Conservation (phyloP, 768 basidiomycete genomes). For the Naganishia friedmannii region DNA sequence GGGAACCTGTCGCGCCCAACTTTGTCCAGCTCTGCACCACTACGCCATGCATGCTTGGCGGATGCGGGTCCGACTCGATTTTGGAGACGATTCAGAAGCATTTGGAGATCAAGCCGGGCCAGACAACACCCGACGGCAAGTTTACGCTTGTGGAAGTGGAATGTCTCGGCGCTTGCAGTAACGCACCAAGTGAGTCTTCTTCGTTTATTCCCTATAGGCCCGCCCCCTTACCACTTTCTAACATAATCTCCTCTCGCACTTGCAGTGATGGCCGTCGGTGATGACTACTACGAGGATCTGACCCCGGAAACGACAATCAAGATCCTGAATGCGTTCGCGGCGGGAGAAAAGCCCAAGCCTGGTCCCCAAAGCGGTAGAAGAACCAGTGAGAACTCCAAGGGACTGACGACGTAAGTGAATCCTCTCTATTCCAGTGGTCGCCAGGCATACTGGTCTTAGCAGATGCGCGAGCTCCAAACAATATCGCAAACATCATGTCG, state of each 20-base stretch:
- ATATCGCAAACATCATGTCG: neutral
- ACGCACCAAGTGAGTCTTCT: conserved; percentile 57
- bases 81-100: conserved; percentile 70
- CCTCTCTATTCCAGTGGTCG: neutral
- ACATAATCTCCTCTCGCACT: neutral
- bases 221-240: too few species aligned
- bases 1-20: conserved; percentile 87
- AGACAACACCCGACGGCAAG: conserved; percentile 92
- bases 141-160: conserved; percentile 98
- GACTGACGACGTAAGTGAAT: conserved; percentile 62
- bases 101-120: conserved; percentile 78
- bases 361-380: conserved; percentile 84
- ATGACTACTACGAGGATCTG: conserved; percentile 79
- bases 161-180: conserved; percentile 96
- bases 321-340: conserved; percentile 53
- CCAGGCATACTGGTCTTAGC: neutral
- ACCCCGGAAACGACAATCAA: conserved; percentile 55
- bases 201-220: too few species aligned
- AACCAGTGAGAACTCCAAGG: conserved; percentile 90
- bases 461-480: neutral
- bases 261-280: conserved; percentile 87
- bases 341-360: conserved; percentile 81
- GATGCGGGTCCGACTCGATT: conserved; percentile 55
- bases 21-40: conserved; percentile 99
- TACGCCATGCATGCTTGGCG: conserved; percentile 88